Evolutionary conservation across 495 filamentous ascomycete species (phyloP), one percentile per base, ranked within the genome.

Genomic region (Penicillium goetzii): DNA sequence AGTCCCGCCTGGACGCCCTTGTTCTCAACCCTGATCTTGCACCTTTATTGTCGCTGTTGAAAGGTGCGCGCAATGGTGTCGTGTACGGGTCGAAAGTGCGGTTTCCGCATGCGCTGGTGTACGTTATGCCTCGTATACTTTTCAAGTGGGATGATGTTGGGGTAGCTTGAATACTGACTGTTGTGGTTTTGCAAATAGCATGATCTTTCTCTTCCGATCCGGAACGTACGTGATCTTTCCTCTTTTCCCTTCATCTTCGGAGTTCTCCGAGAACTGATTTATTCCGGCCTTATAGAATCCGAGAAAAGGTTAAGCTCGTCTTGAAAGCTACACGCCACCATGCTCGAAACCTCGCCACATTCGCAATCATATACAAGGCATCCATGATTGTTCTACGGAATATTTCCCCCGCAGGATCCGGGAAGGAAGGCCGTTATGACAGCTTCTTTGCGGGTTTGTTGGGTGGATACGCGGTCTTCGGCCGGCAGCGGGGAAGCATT

Each of bases 81-180:
- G 92, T 97, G 61, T 99, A 98, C 80, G 95, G 95, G 30, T 88
- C 93, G 68, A 99, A 98, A 86, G 92, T 99, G 75, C 93, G 95
- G 65, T 97, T 98, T 82, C 95, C 95, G 68, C 95, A 99, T 80
- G 95, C 95, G 56, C 85, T 99, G 62, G 95, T 99, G 89, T 93
- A 86, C 41, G 78, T 77, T 54, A 14, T n/a, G 28, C 47, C 45
- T 52, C 38, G 45, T 40, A 43, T 34, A 50, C 63, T 59, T 32
- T 59, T 47, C 19, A 28, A 15, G 50, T 33, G 21, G 17, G 60
- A 19, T 21, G 33, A 58, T 47, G 30, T 10, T 17, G 26, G 49
- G 15, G 4, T 43, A 49, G 14, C 8, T 47, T 17, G 25, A 33
- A 12, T 34, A 53, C 62, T 68, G 60, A 70, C 19, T 23, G n/a